phyloP scores from a whole-genome alignment of 257 asterid genomes.

The Vinca minor region DNA sequence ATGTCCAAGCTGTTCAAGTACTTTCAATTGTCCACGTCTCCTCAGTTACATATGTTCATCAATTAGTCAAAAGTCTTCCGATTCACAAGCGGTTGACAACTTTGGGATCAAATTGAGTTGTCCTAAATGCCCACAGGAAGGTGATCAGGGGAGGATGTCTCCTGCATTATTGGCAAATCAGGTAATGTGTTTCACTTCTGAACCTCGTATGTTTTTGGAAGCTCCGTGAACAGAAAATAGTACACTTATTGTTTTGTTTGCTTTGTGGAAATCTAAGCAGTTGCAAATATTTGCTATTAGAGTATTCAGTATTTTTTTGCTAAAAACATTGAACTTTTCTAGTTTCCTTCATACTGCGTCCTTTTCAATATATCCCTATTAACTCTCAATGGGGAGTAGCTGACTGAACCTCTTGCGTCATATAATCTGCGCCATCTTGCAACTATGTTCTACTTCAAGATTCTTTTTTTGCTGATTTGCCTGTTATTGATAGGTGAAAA shows the following conservation, averaged over 20 bases:
- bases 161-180: slow-evolving; percentile 73
- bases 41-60: slow-evolving; percentile 52
- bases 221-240: background rate
- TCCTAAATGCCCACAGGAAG: slow-evolving; percentile 81
- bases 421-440: background rate
- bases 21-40: slow-evolving; percentile 60
- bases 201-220: background rate
- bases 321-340: background rate
- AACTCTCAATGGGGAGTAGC: background rate
- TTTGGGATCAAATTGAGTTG: slow-evolving; percentile 75
- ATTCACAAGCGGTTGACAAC: slow-evolving; percentile 25
- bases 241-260: background rate
- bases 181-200: slow-evolving; percentile 32
- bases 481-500: slow-evolving; percentile 61
- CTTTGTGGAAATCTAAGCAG: background rate
- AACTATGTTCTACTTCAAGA: background rate
- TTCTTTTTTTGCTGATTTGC: slow-evolving; percentile 10
- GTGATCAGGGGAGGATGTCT: slow-evolving; percentile 50
- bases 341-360: background rate
- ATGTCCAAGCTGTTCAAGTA: slow-evolving; percentile 75
- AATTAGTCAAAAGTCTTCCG: slow-evolving; percentile 43
- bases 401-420: background rate
- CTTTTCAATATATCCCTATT: background rate
- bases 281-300: background rate
- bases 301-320: background rate